These are phyloP conservation scores for Astrothelium macrocarpum DNA, from an alignment of 495 filamentous ascomycete genomes.

Conservation along the genomic window DNA sequence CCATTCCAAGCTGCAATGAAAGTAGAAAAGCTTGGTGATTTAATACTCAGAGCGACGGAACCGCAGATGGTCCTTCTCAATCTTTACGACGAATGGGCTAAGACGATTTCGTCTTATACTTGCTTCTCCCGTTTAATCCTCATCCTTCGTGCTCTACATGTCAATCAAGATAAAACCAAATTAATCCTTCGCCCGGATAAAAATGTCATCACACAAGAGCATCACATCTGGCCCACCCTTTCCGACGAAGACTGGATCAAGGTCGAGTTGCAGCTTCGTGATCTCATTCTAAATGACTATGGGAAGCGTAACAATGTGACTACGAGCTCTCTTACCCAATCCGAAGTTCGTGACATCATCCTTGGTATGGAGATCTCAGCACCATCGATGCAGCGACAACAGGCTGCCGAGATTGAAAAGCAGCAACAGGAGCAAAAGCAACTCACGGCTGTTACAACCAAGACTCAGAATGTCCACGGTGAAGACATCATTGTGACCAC, in stretches of 20 bases:
- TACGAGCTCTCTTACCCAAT: constrained; percentile 88
- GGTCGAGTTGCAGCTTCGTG: constrained; percentile 90
- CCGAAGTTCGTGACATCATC: constrained; percentile 97
- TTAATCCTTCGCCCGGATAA: constrained; percentile 95
- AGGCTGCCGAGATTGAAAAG: constrained; percentile 98
- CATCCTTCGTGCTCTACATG: constrained; percentile 90
- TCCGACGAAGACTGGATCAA: constrained; percentile 98
- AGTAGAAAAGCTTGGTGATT: constrained; percentile 96
- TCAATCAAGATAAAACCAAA: constrained; percentile 98
- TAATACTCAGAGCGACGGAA: constrained; percentile 96
- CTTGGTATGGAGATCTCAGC: constrained; percentile 99
- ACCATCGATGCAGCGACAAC: constrained; percentile 95
- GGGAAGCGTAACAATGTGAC: constrained; percentile 99
- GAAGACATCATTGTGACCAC: constrained; percentile 99
- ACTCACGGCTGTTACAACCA: constrained; percentile 93
- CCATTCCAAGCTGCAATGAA: constrained; percentile 99
- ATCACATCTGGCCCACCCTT: constrained; percentile 96
- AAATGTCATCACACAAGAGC: constrained; percentile 95
- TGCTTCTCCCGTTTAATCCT: constrained; percentile 94
- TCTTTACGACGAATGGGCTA: constrained; percentile 97
- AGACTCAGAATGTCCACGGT: constrained; percentile 94
- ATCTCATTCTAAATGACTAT: constrained; percentile 96
- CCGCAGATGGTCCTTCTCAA: constrained; percentile 99
- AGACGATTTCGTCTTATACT: constrained; percentile 96
- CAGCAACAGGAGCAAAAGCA: constrained; percentile 95